These are phyloP conservation scores for Wickerhamomyces bisporus DNA, from an alignment of 805 yeast species.

Conservation along the genomic window DNA sequence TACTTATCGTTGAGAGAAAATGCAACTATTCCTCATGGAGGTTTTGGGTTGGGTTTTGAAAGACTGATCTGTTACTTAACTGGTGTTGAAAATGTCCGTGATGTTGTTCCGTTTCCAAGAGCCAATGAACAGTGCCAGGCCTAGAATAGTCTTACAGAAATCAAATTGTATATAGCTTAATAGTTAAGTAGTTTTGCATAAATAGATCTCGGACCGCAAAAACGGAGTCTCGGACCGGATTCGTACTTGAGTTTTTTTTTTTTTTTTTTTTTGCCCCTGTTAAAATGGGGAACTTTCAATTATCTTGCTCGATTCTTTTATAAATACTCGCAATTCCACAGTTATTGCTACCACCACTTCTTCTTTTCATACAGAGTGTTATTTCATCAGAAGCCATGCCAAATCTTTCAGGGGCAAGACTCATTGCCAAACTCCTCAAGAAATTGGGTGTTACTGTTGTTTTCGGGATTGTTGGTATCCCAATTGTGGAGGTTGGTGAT, in stretches of 20 bases:
- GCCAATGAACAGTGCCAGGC: constrained; percentile 47
- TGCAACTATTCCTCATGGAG: constrained; percentile 93
- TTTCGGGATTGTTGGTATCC: constrained; percentile 74
- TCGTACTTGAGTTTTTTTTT: no score
- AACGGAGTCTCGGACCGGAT: neutral
- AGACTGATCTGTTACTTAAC: constrained; percentile 69
- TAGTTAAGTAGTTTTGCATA: neutral
- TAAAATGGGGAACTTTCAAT: no score
- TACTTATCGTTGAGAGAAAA: constrained; percentile 66
- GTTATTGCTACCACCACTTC: no score
- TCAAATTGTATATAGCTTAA: no score
- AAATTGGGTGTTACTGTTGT: constrained; percentile 48
- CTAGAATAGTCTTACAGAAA: no score
- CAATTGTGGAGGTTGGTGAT: constrained; percentile 67
- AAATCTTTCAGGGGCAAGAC: constrained; percentile 32
- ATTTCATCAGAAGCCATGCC: no score
- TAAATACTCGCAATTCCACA: no score
- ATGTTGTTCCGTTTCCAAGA: constrained; percentile 84
- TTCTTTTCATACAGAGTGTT: no score
- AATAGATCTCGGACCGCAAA: constrained; percentile 4
- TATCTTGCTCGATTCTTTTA: no score
- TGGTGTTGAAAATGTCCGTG: constrained; percentile 76
- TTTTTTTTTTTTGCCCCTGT: no score
- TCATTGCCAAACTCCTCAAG: constrained; percentile 44
- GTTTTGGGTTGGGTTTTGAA: constrained; percentile 94